phyloP scores from a whole-genome alignment of 768 basidiomycete species.

The Sistotremastrum suecicum region DNA sequence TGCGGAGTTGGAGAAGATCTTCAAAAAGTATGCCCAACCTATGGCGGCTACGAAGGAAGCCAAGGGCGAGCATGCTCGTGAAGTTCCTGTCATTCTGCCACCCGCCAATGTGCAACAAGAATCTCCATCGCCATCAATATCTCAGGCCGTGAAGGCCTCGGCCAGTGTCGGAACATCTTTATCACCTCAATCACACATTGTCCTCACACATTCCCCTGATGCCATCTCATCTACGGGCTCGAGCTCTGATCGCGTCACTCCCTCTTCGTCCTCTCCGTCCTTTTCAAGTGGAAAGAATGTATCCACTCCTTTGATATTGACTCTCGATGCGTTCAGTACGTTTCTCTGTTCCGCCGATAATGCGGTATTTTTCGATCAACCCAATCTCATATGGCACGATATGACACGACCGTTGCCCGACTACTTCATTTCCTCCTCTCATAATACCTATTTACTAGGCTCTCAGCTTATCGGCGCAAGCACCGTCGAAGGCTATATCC shows the following conservation, averaged over 20 bases:
- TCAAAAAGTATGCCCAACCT: slow-evolving; percentile 21
- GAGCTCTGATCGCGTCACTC: slow-evolving; percentile 1
- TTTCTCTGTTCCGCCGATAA: slow-evolving; percentile 80
- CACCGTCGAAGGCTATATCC: slow-evolving; percentile 63
- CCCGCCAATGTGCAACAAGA: slow-evolving; percentile 13
- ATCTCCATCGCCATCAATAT: slow-evolving; percentile 10
- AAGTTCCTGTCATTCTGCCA: not conserved
- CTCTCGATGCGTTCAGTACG: slow-evolving; percentile 52
- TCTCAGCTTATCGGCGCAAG: slow-evolving; percentile 48
- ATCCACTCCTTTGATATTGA: slow-evolving; percentile 20
- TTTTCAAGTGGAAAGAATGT: slow-evolving; percentile 7
- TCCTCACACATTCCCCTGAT: not conserved
- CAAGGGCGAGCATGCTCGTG: not conserved
- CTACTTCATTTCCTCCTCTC: slow-evolving; percentile 81
- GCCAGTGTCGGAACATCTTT: slow-evolving; percentile 2
- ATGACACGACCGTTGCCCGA: slow-evolving; percentile 83
- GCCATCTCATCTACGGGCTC: slow-evolving; percentile 2
- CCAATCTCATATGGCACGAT: slow-evolving; percentile 46
- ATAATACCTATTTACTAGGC: slow-evolving; percentile 86
- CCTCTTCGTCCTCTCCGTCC: not conserved
- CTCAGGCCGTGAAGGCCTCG: slow-evolving; percentile 1
- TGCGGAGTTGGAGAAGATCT: slow-evolving; percentile 21
- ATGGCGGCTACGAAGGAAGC: not conserved
- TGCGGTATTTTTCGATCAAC: slow-evolving; percentile 38
- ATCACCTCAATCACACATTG: not conserved